These are phyloP conservation scores for Lithohypha guttulata DNA, from an alignment of 2,329 filamentous ascomycete species.

Conservation along the genomic window DNA sequence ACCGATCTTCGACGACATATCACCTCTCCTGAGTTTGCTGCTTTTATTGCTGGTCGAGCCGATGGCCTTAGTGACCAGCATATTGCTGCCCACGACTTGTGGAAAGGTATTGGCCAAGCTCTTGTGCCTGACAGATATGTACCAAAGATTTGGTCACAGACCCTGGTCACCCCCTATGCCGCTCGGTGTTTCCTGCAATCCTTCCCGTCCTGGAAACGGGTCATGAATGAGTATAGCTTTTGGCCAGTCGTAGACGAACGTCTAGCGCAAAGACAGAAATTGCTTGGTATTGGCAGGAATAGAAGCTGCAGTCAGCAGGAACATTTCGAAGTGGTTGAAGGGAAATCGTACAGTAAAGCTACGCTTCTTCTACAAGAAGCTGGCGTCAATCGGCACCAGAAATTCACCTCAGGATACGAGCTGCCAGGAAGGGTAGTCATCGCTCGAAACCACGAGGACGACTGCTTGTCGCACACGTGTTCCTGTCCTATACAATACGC, in stretches of 20 bases:
- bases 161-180: slow-evolving; percentile 61
- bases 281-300: background rate
- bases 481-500: slow-evolving; percentile 37
- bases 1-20: slow-evolving; percentile 55
- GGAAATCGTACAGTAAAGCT: slow-evolving; percentile 5
- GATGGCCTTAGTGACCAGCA: slow-evolving; percentile 36
- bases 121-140: slow-evolving; percentile 24
- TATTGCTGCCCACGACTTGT: slow-evolving; percentile 36
- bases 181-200: slow-evolving; percentile 46
- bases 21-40: slow-evolving; percentile 41
- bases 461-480: slow-evolving; percentile 33
- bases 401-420: background rate
- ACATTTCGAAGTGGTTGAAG: slow-evolving; percentile 2
- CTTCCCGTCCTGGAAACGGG: slow-evolving; percentile 30
- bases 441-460: slow-evolving; percentile 40
- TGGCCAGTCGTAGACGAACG: too few species aligned
- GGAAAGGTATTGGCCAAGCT: slow-evolving; percentile 41
- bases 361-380: slow-evolving; percentile 12
- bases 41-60: slow-evolving; percentile 56
- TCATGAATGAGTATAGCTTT: too few species aligned
- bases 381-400: background rate
- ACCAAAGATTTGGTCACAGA: slow-evolving; percentile 29
- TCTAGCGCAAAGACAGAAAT: slow-evolving; percentile 1
- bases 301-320: background rate
- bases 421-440: slow-evolving; percentile 28